Percentiles rank a stretch among this genome's conserved stretches.
Evolutionary conservation across 1,284 basidiomycete genomes (phyloP).

Genomic region (Sanghuangporus baumii): DNA sequence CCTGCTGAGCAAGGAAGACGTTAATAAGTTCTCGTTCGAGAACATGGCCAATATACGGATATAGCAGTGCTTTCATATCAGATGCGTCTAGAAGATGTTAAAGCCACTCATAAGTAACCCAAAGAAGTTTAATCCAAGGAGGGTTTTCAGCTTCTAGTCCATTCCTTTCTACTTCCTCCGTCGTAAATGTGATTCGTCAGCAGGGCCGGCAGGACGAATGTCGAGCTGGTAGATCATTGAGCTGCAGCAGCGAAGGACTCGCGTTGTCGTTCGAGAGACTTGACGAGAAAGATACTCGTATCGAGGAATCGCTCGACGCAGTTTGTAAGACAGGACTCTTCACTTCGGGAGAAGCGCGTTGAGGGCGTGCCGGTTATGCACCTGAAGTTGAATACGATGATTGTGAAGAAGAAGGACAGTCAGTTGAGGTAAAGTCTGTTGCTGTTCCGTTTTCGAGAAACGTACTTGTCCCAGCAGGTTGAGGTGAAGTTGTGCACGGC

Average conservation of each 20-base stretch:
- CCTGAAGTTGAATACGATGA: constrained; percentile 33
- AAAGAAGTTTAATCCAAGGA: neutral
- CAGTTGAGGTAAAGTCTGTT: neutral
- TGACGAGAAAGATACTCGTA: constrained; percentile 83
- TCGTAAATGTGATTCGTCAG: neutral
- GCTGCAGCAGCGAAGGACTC: constrained; percentile 23
- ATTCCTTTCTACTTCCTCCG: neutral
- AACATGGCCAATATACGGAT: neutral
- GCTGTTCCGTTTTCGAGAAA: constrained; percentile 11
- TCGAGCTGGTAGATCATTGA: constrained; percentile 6
- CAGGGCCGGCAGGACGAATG: neutral
- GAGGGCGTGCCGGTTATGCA: constrained; percentile 83
- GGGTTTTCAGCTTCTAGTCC: neutral
- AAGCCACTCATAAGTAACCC: neutral
- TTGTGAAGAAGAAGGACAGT: neutral
- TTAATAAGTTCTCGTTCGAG: neutral
- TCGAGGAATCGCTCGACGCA: constrained; percentile 95
- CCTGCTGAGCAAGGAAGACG: too few species aligned
- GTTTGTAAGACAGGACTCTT: constrained; percentile 83
- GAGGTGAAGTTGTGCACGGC: constrained; percentile 67
- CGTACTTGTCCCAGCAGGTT: constrained; percentile 89
- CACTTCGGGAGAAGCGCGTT: constrained; percentile 79
- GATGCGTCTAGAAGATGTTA: neutral
- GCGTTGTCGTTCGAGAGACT: constrained; percentile 67
- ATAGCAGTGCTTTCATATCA: neutral